Conservation (phyloP, 2,329 filamentous ascomycete species). For the Malbranchea zuffiana region DNA sequence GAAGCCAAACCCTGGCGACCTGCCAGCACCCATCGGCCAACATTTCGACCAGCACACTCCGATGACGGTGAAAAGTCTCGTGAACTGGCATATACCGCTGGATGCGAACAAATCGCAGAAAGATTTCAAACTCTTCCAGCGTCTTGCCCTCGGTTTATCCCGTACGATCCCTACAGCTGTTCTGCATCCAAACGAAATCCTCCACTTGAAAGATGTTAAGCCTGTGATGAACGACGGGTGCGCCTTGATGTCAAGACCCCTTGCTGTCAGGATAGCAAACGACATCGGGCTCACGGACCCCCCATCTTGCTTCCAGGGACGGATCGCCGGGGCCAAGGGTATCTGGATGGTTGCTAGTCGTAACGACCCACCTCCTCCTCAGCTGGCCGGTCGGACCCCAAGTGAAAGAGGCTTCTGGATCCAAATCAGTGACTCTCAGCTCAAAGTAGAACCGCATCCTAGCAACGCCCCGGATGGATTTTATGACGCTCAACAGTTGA, state of each 20-base stretch:
- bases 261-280: conserved; percentile 39
- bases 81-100: conserved; percentile 37
- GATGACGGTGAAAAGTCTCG: conserved; percentile 30
- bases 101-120: conserved; percentile 27
- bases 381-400: too few species aligned
- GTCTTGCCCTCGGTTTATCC: conserved; percentile 34
- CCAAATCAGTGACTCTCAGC: conserved; percentile 45
- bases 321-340: conserved; percentile 51
- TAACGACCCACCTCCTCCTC: too few species aligned
- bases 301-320: conserved; percentile 46
- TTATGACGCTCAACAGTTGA: conserved; percentile 36
- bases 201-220: conserved; percentile 23
- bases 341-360: conserved; percentile 47
- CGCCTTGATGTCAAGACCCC: conserved; percentile 42
- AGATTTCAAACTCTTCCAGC: conserved; percentile 37
- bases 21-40: conserved; percentile 20
- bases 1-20: neutral
- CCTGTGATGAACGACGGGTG: conserved; percentile 45
- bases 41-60: conserved; percentile 22
- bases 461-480: conserved; percentile 19
- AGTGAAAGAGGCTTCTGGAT: conserved; percentile 41
- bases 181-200: conserved; percentile 29
- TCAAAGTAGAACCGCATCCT: conserved; percentile 43
- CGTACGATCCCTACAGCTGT: conserved; percentile 33
- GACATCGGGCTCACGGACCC: conserved; percentile 27